Percentiles rank a stretch among this genome's conserved stretches.
These are phyloP conservation scores for Leptographium lundbergii DNA, from an alignment of 2,329 filamentous ascomycete genomes.

Conservation along the genomic window DNA sequence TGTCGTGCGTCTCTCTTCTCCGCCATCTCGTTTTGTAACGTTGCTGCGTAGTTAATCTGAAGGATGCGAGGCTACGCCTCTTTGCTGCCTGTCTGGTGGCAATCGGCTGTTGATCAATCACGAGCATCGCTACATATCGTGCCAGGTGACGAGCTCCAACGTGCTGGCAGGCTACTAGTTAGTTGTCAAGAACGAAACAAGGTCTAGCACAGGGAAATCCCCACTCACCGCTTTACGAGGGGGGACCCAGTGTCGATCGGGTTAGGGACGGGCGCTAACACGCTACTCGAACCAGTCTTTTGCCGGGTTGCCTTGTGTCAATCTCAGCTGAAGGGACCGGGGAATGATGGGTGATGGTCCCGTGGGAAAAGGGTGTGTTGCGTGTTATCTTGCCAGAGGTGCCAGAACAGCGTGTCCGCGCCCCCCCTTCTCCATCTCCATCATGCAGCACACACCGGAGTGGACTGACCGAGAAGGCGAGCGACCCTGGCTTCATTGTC, in stretches of 20 bases:
- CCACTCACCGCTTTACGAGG: neutral
- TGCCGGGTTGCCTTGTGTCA: neutral
- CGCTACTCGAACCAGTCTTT: constrained; percentile 4
- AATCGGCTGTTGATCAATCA: neutral
- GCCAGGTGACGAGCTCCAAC: neutral
- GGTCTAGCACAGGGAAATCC: neutral
- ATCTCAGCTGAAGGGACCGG: constrained; percentile 2
- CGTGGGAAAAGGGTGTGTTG: neutral
- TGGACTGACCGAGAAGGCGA: neutral
- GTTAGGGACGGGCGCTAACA: constrained; percentile 8
- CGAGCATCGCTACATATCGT: neutral
- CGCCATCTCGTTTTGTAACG: neutral
- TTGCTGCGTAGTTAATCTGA: neutral
- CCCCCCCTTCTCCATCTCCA: neutral
- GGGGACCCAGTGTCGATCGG: constrained; percentile 9
- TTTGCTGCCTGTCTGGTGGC: neutral
- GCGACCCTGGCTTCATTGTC: neutral
- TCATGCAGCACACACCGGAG: neutral
- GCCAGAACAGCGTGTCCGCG: neutral
- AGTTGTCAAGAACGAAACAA: neutral
- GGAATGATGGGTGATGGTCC: neutral
- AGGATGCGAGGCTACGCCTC: neutral
- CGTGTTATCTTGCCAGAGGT: neutral
- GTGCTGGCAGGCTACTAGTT: neutral
- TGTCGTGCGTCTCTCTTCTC: neutral